Base-by-base conservation (phyloP, 2,329 filamentous ascomycete genomes). In the Dryadomyces sulphureus region DNA sequence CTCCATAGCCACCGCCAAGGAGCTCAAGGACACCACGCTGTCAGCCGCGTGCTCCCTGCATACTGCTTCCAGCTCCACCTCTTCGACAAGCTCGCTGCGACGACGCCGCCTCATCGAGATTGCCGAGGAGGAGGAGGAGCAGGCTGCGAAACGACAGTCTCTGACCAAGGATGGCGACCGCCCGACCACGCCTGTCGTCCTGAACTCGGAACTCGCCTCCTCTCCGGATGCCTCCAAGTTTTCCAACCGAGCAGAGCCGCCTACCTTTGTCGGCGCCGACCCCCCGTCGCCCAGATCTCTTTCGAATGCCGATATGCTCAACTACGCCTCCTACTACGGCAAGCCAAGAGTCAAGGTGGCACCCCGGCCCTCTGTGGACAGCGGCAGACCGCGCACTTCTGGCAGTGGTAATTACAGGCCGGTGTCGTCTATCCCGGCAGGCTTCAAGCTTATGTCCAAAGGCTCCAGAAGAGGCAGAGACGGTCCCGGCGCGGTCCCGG, bases 321-420 rank as follows among this genome's bases (percentile, higher is more conserved):
- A 61, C 52, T 68, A 68, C 49, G 60, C 65, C 21, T 65, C 68
- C 12, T 73, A 62, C 36, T 70, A 69, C 53, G 65, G 67, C 54
- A 87, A 84, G 56, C 82, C 81, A 38, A 95, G 93, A 60, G 80
- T 94, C 47, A 95, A 93, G 63, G 75, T 94, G 38, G 92, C 81
- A 1, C 90, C 92, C 9, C 76, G 90, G 40, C 88, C 88, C 22
- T 90, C 87, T 3, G 59, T 79, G 38, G 81, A 87, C 50, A 67
- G 70, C 51, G 70, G 76, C 48, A 71, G 73, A 55, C 74, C 78
- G 49, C 73, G 80, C 41, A 81, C 64, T 64, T 79, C 60, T 62
- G 75, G 46, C 63, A 72, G 45, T 64, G 78, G 59, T 48, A 72
- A 77, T 55, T 73, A 78, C 55, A 72, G 84, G 43, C 84, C 86